Conservation (phyloP, 1,284 basidiomycete species). For the Sutorius eximius region DNA sequence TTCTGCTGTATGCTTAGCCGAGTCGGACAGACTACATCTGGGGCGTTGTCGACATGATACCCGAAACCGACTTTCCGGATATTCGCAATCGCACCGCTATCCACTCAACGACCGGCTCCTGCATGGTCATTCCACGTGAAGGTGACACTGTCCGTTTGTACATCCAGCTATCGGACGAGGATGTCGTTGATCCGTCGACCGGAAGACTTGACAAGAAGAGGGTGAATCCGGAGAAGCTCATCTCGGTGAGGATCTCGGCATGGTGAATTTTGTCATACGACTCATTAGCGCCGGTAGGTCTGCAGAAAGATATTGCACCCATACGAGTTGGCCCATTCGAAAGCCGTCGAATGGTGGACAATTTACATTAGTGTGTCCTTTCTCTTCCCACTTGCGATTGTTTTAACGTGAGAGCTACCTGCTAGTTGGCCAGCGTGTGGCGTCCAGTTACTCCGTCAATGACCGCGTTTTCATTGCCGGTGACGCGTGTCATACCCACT, state of each 20-base stretch:
- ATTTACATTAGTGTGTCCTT: slow-evolving; percentile 62
- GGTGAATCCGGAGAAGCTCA: slow-evolving; percentile 58
- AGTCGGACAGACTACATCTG: slow-evolving; percentile 59
- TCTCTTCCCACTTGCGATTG: neutral
- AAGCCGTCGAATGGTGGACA: slow-evolving; percentile 78
- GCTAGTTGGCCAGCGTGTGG: slow-evolving; percentile 72
- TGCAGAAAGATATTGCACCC: slow-evolving; percentile 69
- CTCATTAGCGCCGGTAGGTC: slow-evolving; percentile 37
- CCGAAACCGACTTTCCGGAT: slow-evolving; percentile 79
- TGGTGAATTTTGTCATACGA: neutral
- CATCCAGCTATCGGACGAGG: slow-evolving; percentile 61
- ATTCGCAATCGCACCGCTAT: slow-evolving; percentile 65
- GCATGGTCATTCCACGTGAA: slow-evolving; percentile 79
- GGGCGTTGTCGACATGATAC: slow-evolving; percentile 75
- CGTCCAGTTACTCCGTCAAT: slow-evolving; percentile 61
- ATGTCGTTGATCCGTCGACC: slow-evolving; percentile 48
- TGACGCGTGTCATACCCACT: slow-evolving; percentile 84
- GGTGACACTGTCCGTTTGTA: slow-evolving; percentile 73
- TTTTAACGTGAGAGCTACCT: neutral
- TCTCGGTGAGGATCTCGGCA: slow-evolving; percentile 45
- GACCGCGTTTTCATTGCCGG: slow-evolving; percentile 82
- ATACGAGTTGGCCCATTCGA: slow-evolving; percentile 58
- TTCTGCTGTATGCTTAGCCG: neutral
- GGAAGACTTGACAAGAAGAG: slow-evolving; percentile 64
- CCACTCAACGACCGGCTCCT: slow-evolving; percentile 62